Base-by-base conservation (phyloP, 495 filamentous ascomycete genomes). In the Talaromyces ruber region DNA sequence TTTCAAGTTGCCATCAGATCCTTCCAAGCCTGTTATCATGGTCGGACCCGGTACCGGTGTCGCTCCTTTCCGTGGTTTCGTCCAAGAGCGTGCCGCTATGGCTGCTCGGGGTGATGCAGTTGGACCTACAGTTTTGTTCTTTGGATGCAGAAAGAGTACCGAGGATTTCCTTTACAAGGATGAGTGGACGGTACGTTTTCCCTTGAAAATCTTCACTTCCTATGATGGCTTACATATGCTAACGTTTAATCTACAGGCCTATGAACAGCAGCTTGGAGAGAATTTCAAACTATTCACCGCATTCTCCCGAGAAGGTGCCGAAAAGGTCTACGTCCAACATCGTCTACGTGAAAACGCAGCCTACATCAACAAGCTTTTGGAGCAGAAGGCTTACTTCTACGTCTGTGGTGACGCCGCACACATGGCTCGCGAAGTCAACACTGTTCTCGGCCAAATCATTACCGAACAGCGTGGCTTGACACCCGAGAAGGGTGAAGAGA, bases 311-410 rank as follows among this genome's bases (percentile, higher is more conserved):
- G 91, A 97, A 63, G 64, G 66, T 28, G 51, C 70, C 29, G 77
- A 91, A 73, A 99, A 99, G 79, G 90, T 99, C 34, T 99, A 99
- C 70, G 94, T 99, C 6, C 94, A 99, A 75, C 93, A 99, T 74
- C 81, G 90, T 63, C 81, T 99, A 61, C 84, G 88, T 73, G 91
- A 97, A 73, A 78, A 86, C 24, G 89, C 91, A 29, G 81, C 87
- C 58, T 84, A 96, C 64, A 82, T 99, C 76, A 94, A 96, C 73
- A 84, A 93, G 65, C 85, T 99, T 3, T 80, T 99, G 11, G 79
- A 89, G 70, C 91, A 97, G 71, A 88, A 88, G 69, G 93, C 89
- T 16, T 97, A 93, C 74, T 91, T 99, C 78, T 99, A 99, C 71
- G 94, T 99, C 34, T 99, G 94, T 69, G 94, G 94, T 76, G 94